Percentiles rank a stretch among this genome's conserved stretches.
Evolutionary conservation across 805 yeast genomes (phyloP).

Genomic region (Cyberlindnera lachancei): DNA sequence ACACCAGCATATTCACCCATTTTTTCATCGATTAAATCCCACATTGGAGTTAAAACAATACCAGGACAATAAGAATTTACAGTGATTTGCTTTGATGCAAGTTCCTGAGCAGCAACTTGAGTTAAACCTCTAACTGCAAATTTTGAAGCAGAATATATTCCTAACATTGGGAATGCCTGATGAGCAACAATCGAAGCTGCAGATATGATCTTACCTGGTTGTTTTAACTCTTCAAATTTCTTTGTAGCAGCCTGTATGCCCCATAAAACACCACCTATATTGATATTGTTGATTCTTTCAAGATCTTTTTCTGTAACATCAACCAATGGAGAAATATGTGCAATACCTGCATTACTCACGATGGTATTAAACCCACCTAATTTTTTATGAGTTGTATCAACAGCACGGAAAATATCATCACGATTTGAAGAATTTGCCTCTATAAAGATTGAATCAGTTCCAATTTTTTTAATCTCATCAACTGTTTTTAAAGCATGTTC

Average conservation of each 20-base stretch:
- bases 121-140: slow-evolving; percentile 32
- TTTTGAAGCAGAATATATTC: slow-evolving; percentile 29
- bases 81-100: slow-evolving; percentile 28
- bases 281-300: slow-evolving; percentile 19
- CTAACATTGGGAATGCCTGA: slow-evolving; percentile 25
- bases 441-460: slow-evolving; percentile 19
- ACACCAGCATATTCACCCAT: slow-evolving; percentile 21
- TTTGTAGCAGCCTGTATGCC: slow-evolving; percentile 28
- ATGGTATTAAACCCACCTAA: slow-evolving; percentile 30
- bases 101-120: slow-evolving; percentile 31
- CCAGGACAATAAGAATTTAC: slow-evolving; percentile 35
- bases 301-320: slow-evolving; percentile 24
- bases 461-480: slow-evolving; percentile 15
- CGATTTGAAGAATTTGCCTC: slow-evolving; percentile 22
- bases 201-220: slow-evolving; percentile 32
- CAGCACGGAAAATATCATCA: slow-evolving; percentile 21
- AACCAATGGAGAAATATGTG: slow-evolving; percentile 20
- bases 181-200: slow-evolving; percentile 31
- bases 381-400: slow-evolving; percentile 21
- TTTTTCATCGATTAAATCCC: slow-evolving; percentile 24
- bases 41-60: slow-evolving; percentile 31
- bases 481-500: slow-evolving; percentile 18
- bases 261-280: slow-evolving; percentile 27
- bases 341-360: slow-evolving; percentile 32
- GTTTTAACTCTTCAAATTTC: slow-evolving; percentile 21